These are phyloP conservation scores for Pseudogymnoascus sp. DNA, from an alignment of 2,329 filamentous ascomycete species.

Conservation along the genomic window DNA sequence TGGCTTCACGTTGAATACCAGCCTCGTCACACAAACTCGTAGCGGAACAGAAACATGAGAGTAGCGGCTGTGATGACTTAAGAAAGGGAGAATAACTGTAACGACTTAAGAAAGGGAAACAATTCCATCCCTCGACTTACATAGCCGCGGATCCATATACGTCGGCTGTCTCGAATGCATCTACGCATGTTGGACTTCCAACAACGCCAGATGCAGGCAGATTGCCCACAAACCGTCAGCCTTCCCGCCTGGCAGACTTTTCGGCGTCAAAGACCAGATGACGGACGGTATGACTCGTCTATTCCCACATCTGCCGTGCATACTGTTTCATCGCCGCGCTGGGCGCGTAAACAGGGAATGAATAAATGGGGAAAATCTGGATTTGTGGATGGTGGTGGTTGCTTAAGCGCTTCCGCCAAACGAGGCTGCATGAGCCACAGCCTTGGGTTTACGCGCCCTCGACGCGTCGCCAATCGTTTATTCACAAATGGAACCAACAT, in stretches of 20 bases:
- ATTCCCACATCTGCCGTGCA: not conserved
- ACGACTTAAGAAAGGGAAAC: not conserved
- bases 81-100: not conserved
- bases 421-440: not conserved
- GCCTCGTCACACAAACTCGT: not conserved
- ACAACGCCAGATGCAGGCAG: conserved; percentile 1
- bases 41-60: not conserved
- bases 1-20: not conserved
- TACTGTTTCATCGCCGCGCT: not conserved
- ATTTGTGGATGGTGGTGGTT: not conserved
- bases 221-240: not conserved
- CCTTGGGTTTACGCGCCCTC: not conserved
- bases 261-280: not conserved
- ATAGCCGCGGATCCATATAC: not conserved
- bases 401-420: not conserved
- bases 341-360: not conserved
- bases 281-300: not conserved
- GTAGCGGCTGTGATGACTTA: not conserved
- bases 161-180: not conserved
- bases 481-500: not conserved
- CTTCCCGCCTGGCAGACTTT: not conserved
- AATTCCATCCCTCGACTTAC: not conserved
- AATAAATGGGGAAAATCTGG: not conserved
- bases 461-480: conserved; percentile 2
- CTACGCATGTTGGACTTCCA: not conserved